Evolutionary conservation across 1,139 yeast species (phyloP).

Genomic region (Candida glucosophila): DNA sequence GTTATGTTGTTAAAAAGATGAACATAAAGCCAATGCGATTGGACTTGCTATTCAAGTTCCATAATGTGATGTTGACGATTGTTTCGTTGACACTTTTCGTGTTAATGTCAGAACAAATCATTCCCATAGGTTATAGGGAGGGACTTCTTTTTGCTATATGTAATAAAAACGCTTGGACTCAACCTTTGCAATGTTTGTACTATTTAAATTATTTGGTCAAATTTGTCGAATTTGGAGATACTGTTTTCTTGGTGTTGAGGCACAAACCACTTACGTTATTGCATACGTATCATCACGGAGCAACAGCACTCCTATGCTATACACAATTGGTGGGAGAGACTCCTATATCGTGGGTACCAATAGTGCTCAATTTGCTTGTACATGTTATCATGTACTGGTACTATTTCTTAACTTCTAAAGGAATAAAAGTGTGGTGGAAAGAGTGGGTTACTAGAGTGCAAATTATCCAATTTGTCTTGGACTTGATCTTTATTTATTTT

Average conservation of each 20-base stretch:
- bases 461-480: constrained; percentile 66
- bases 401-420: constrained; percentile 72
- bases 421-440: constrained; percentile 84
- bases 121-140: constrained; percentile 54
- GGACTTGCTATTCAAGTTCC: constrained; percentile 58
- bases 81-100: constrained; percentile 52
- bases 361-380: constrained; percentile 62
- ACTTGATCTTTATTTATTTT: constrained; percentile 65
- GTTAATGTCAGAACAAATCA: constrained; percentile 61
- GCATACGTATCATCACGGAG: constrained; percentile 82
- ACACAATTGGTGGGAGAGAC: constrained; percentile 71
- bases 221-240: constrained; percentile 64
- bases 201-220: constrained; percentile 70
- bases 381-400: constrained; percentile 83
- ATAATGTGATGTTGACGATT: constrained; percentile 55
- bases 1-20: constrained; percentile 40
- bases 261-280: constrained; percentile 66
- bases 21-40: constrained; percentile 46
- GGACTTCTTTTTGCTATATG: constrained; percentile 68
- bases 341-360: constrained; percentile 74
- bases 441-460: constrained; percentile 84
- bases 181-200: constrained; percentile 57
- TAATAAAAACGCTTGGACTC: constrained; percentile 58
- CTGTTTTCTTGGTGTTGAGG: constrained; percentile 66
- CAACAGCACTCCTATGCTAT: constrained; percentile 73